A percentile compares a stretch with the other conserved stretches of the same genome.
These are phyloP conservation scores for Vicia faba DNA, from an alignment of 306 rosid species.

Conservation along the genomic window DNA sequence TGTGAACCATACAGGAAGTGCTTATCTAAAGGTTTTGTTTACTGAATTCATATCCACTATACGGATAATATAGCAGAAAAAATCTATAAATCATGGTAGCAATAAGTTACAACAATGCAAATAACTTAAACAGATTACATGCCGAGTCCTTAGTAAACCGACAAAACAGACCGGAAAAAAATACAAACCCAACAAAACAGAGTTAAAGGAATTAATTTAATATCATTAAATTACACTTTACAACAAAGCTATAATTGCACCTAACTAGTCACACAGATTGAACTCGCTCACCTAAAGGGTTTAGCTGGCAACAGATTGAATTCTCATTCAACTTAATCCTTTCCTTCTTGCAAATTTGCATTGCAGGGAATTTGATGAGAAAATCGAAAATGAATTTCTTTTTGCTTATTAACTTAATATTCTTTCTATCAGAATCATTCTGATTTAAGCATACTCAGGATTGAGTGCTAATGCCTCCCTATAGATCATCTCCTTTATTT, in stretches of 20 bases:
- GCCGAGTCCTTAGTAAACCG: slow-evolving; percentile 23
- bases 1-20: slow-evolving; percentile 20
- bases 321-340: slow-evolving; percentile 29
- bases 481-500: slow-evolving; percentile 93
- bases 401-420: slow-evolving; percentile 20
- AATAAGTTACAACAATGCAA: slow-evolving; percentile 42
- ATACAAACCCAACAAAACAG: slow-evolving; percentile 27
- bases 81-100: slow-evolving; percentile 32
- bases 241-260: slow-evolving; percentile 41
- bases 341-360: slow-evolving; percentile 23
- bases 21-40: slow-evolving; percentile 7
- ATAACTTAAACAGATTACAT: slow-evolving; percentile 40
- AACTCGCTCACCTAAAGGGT: slow-evolving; percentile 28
- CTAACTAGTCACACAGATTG: slow-evolving; percentile 39
- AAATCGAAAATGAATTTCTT: slow-evolving; percentile 15
- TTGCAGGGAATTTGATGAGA: slow-evolving; percentile 36
- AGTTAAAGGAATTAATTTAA: slow-evolving; percentile 35
- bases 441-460: slow-evolving; percentile 67
- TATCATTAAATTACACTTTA: slow-evolving; percentile 43
- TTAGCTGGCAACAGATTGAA: slow-evolving; percentile 30
- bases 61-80: slow-evolving; percentile 36
- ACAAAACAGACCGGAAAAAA: slow-evolving; percentile 19
- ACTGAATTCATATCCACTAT: slow-evolving; percentile 38
- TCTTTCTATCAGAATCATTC: background rate
- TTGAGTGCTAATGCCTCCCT: slow-evolving; percentile 81